Base-by-base conservation (phyloP, 1,139 yeast genomes). In the Yamadazyma siamensis region DNA sequence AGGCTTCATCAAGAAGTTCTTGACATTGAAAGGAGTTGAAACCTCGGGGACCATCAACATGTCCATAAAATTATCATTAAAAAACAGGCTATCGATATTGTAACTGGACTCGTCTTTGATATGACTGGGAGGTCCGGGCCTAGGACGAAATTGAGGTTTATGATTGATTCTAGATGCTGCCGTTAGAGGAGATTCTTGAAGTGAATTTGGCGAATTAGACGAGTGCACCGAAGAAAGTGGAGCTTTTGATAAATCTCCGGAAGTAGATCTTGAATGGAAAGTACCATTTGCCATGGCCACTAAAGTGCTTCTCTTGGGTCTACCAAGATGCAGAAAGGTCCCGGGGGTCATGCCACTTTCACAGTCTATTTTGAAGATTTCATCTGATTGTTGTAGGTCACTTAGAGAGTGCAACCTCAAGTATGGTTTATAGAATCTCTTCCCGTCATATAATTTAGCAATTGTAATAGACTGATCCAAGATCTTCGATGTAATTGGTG, bases 381-480 rank as follows among this genome's bases (percentile, higher is more conserved):
- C 39, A 27, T 63, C 67, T 5, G 66, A 53, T 30, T 60, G 65
- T 19, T 41, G 36, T 25, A 63, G 42, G 30, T 62, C 68, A 23
- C 52, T 56, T 3, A 45, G 45, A 4, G 48, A 26, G 43, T 64
- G 71, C 17, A 60, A 44, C 31, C 46, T 57, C 13, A 63, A 28
- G 35, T 61, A 66, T 1, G 61, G 59, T 26, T 50, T 47, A 40
- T 67, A 67, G n/a, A 40, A 40, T 9, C 39, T 36, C 23, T 44
- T 46, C 2, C 69, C 71, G 34, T 60, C 49, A 42, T 65, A 66
- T 11, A 65, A 49, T 5, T 64, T 55, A 2, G 72, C 71, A 24
- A 65, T 57, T 3, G 72, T 62, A 8, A 66, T 59, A 14, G 70
- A 63, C 31, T 66, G 73, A 39, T 66, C 73, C 25, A 66, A 41